These are phyloP conservation scores for Naganishia kalamii DNA, from an alignment of 768 basidiomycete species.

Conservation along the genomic window DNA sequence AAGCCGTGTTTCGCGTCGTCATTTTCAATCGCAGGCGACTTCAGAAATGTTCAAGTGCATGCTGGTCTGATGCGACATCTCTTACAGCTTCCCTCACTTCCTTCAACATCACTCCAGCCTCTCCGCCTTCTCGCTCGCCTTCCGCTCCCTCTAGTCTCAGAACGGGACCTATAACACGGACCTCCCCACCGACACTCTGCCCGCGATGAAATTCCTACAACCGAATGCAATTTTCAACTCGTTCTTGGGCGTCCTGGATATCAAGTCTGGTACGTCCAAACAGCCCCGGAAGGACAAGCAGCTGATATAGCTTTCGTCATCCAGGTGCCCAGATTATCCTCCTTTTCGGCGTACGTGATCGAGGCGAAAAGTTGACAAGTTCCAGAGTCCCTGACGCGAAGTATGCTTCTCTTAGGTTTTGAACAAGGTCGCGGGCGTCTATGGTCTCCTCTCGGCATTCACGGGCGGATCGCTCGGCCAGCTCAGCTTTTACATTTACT, in stretches of 20 bases:
- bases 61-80: too few relatives aligned
- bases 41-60: too few relatives aligned
- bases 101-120: too few relatives aligned
- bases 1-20: neutral
- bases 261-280: slow-evolving; percentile 65
- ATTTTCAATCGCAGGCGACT: too few relatives aligned
- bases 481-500: slow-evolving; percentile 88
- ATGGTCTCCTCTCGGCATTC: slow-evolving; percentile 85
- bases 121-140: too few relatives aligned
- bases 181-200: neutral
- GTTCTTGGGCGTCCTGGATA: slow-evolving; percentile 78
- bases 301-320: neutral
- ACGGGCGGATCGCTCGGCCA: slow-evolving; percentile 83
- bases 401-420: slow-evolving; percentile 46
- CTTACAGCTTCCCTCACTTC: too few relatives aligned
- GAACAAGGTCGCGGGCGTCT: slow-evolving; percentile 97
- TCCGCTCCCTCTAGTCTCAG: too few relatives aligned
- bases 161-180: too few relatives aligned
- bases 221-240: slow-evolving; percentile 49
- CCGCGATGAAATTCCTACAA: slow-evolving; percentile 13
- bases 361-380: neutral
- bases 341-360: slow-evolving; percentile 70
- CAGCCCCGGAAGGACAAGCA: neutral
- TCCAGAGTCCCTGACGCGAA: neutral
- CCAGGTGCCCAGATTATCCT: slow-evolving; percentile 71